Conservation (phyloP, 768 basidiomycete genomes). For the Austroboletus eburneus region DNA sequence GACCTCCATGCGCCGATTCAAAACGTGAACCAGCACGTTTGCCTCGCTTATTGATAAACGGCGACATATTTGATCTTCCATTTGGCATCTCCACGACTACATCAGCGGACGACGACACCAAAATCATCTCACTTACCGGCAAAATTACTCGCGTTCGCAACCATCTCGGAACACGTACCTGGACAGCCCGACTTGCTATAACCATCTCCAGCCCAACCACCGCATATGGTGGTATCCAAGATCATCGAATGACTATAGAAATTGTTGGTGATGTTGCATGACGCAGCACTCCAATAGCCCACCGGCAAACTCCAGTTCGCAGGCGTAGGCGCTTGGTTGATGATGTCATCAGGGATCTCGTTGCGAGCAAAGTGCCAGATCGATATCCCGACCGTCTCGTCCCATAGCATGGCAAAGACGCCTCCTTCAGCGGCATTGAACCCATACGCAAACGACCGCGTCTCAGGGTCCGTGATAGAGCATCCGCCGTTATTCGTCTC, state of each 20-base stretch:
- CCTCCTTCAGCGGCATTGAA: conserved; percentile 41
- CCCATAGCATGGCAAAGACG: conserved; percentile 57
- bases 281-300: conserved; percentile 46
- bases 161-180: conserved; percentile 43
- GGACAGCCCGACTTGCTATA: conserved; percentile 31
- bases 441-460: conserved; percentile 36
- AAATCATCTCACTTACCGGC: conserved; percentile 28
- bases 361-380: conserved; percentile 54
- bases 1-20: too few relatives aligned
- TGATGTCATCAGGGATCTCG: conserved; percentile 49
- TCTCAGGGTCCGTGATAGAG: conserved; percentile 37
- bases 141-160: conserved; percentile 56
- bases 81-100: conserved; percentile 39
- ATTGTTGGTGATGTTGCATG: conserved; percentile 45
- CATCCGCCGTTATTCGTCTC: conserved; percentile 44
- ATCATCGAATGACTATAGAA: conserved; percentile 50
- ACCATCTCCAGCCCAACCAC: conserved; percentile 23
- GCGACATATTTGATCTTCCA: conserved; percentile 55
- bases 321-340: conserved; percentile 39
- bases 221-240: conserved; percentile 33
- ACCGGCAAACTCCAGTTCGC: conserved; percentile 47
- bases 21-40: too few relatives aligned
- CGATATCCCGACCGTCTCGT: conserved; percentile 41
- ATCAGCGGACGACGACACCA: not conserved
- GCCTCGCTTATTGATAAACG: conserved; percentile 38